Conservation (phyloP, 1,139 yeast genomes). For the Kurtzmaniella quercitrusa region DNA sequence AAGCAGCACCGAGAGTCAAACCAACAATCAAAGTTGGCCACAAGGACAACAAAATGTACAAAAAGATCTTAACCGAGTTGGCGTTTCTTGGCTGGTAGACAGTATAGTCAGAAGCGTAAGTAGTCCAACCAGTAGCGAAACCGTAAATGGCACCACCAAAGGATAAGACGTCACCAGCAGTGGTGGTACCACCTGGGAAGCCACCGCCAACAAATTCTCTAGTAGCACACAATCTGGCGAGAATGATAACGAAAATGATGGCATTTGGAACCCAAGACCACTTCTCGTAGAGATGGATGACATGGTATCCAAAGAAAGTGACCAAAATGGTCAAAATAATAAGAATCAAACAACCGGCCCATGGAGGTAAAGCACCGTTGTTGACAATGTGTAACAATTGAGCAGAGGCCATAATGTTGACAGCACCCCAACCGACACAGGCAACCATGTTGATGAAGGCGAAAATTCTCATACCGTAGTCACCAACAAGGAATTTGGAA, state of each 20-base stretch:
- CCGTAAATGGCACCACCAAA: constrained; percentile 87
- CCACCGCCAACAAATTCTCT: constrained; percentile 51
- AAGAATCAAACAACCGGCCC: constrained; percentile 85
- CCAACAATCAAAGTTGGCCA: constrained; percentile 66
- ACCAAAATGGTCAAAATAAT: constrained; percentile 65
- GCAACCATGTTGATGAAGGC: constrained; percentile 77
- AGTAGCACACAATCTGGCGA: constrained; percentile 69
- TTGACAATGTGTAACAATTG: constrained; percentile 78
- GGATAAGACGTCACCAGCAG: constrained; percentile 75
- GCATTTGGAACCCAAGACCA: constrained; percentile 86
- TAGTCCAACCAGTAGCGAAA: constrained; percentile 93
- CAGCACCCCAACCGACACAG: constrained; percentile 95
- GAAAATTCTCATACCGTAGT: constrained; percentile 69
- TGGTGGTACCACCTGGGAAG: constrained; percentile 49
- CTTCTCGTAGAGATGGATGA: constrained; percentile 78
- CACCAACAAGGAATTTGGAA: constrained; percentile 76
- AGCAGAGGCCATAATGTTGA: constrained; percentile 86
- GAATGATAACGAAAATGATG: constrained; percentile 67
- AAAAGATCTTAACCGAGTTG: constrained; percentile 55
- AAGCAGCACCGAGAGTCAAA: constrained; percentile 83
- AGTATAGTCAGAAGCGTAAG: constrained; percentile 90
- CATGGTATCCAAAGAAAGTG: constrained; percentile 82
- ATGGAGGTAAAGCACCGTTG: constrained; percentile 68
- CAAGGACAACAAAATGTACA: constrained; percentile 60
- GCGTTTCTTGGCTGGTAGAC: constrained; percentile 72